Conservation (phyloP, 1,139 yeast species). For the Hansenula sp. region DNA sequence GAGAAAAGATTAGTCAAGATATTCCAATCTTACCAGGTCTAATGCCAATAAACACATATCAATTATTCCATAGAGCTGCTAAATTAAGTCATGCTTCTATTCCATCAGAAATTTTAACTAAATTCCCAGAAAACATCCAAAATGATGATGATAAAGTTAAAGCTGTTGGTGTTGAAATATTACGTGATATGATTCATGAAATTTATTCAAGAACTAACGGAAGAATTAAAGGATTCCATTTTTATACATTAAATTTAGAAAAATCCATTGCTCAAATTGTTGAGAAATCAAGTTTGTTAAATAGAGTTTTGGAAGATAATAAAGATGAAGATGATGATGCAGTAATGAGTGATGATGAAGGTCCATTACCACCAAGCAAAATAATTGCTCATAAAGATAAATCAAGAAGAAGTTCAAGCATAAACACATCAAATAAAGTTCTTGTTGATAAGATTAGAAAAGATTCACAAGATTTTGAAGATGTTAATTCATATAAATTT, state of each 20-base stretch:
- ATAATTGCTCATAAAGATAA: slow-evolving; percentile 5
- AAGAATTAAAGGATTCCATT: slow-evolving; percentile 75
- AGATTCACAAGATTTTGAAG: slow-evolving; percentile 21
- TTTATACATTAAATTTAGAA: slow-evolving; percentile 85
- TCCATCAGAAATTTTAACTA: slow-evolving; percentile 51
- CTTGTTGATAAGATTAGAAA: slow-evolving; percentile 28
- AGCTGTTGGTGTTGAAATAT: slow-evolving; percentile 70
- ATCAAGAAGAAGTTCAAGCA: slow-evolving; percentile 42
- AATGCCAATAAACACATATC: slow-evolving; percentile 93
- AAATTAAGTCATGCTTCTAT: slow-evolving; percentile 86
- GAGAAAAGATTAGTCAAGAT: slow-evolving; percentile 35
- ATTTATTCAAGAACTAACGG: slow-evolving; percentile 50
- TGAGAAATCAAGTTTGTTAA: slow-evolving; percentile 49
- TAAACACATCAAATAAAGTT: slow-evolving; percentile 40
- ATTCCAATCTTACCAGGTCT: slow-evolving; percentile 82
- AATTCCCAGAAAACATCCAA: slow-evolving; percentile 52
- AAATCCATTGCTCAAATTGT: slow-evolving; percentile 86
- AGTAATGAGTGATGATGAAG: slow-evolving; percentile 29
- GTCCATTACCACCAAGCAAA: slow-evolving; percentile 3
- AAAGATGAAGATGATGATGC: slow-evolving; percentile 17
- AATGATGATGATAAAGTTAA: slow-evolving; percentile 85
- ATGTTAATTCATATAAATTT: slow-evolving; percentile 19
- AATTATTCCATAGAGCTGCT: slow-evolving; percentile 82
- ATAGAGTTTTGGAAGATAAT: slow-evolving; percentile 30
- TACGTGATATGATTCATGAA: slow-evolving; percentile 58